Conservation (phyloP, 306 rosid species). For the Argentina anserina region DNA sequence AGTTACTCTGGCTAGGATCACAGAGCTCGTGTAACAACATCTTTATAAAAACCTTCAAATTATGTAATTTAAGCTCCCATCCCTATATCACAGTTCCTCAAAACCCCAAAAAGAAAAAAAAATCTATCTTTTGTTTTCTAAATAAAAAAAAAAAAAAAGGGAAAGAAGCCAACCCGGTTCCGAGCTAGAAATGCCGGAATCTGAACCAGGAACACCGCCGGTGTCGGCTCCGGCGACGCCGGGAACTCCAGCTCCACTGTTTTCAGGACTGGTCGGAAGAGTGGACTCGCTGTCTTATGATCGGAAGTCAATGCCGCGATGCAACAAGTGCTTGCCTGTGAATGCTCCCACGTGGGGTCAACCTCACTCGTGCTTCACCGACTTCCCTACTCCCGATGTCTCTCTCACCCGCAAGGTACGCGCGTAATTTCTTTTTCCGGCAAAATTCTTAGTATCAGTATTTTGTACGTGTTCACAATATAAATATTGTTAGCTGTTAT, state of each 20-base stretch:
- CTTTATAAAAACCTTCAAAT: constrained; percentile 33
- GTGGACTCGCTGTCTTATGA: constrained; percentile 72
- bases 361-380: constrained; percentile 56
- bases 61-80: constrained; percentile 36
- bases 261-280: constrained; percentile 39
- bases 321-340: constrained; percentile 64
- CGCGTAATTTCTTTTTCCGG: neutral
- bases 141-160: neutral
- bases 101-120: constrained; percentile 9
- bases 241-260: constrained; percentile 74
- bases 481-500: no score
- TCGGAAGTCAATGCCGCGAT: constrained; percentile 67
- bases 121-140: neutral
- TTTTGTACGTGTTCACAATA: no score
- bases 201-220: constrained; percentile 57
- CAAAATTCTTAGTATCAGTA: no score
- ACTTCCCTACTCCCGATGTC: constrained; percentile 48
- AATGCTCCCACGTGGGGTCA: constrained; percentile 49
- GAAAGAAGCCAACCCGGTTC: neutral
- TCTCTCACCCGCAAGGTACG: constrained; percentile 83
- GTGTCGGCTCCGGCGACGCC: constrained; percentile 66
- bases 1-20: constrained; percentile 26
- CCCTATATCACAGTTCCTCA: constrained; percentile 8
- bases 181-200: constrained; percentile 40
- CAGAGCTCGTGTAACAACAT: constrained; percentile 25